These are phyloP conservation scores for Aspergillus sp. DNA, from an alignment of 2,329 filamentous ascomycete genomes.

Conservation along the genomic window DNA sequence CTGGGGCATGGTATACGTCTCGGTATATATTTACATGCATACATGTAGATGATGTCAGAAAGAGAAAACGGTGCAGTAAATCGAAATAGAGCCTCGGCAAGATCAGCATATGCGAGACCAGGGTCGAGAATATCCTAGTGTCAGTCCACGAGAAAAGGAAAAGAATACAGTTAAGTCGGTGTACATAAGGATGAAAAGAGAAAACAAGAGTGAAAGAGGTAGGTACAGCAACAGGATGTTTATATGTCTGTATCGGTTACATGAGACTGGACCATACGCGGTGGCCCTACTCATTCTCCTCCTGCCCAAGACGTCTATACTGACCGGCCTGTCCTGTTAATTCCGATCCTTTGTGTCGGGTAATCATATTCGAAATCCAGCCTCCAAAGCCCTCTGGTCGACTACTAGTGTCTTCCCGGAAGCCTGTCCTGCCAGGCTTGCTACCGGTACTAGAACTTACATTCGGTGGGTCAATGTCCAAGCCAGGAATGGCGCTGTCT, in stretches of 20 bases:
- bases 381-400: constrained; percentile 62
- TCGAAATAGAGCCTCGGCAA: neutral
- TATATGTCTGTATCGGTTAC: neutral
- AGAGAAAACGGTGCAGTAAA: no score
- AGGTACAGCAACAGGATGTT: neutral
- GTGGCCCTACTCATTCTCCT: constrained; percentile 30
- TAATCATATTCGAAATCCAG: constrained; percentile 70
- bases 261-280: neutral
- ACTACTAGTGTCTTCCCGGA: constrained; percentile 36
- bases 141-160: neutral
- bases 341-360: constrained; percentile 45
- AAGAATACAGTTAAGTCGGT: neutral
- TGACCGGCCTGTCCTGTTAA: constrained; percentile 45
- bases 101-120: neutral
- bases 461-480: constrained; percentile 78
- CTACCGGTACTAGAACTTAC: constrained; percentile 54
- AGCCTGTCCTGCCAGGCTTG: constrained; percentile 45
- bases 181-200: neutral
- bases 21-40: no score
- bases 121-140: neutral
- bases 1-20: no score
- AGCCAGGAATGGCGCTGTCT: constrained; percentile 71
- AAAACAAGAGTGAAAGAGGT: neutral
- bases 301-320: constrained; percentile 50
- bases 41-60: no score